Base-by-base conservation (phyloP, 208 protist species). In the Angomonas ambiguus region DNA sequence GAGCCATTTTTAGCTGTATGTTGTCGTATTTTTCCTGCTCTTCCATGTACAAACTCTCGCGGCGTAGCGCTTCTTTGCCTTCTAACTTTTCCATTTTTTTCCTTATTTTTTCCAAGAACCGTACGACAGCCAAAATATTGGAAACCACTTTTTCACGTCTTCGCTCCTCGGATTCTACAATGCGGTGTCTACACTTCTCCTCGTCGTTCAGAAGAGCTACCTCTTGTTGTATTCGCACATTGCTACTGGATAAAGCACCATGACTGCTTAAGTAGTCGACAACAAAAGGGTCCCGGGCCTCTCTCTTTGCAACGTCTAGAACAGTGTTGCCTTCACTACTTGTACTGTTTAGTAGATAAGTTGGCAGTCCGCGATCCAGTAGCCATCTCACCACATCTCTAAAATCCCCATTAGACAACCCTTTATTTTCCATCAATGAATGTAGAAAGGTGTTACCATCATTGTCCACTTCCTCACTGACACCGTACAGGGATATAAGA, bases 401-500 rank as follows among this genome's bases (percentile, higher is more conserved):
- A 1, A 83, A 51, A 32, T 77, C 63, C 0, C 2, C 10, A 25
- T 61, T 61, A 16, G 51, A 33, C 22, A 89, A 64, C 0, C 6
- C 18, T 5, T 27, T 49, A 62, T 93, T 93, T 16, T 20, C 4
- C 60, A 90, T 56, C 22, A 93, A 62, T 11, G 63, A 27, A 31
- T 93, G 87, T 6, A 93, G 48, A 72, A 93, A 87, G 0, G 81
- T 87, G n/a, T 81, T 63, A 5, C 72, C 75, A 3, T 65, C 24
- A 8, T 25, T 4, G 57, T 88, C 72, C 0, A 48, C 16, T 3
- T n/a, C 10, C 8, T 31, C 18, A 30, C 30, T 67, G 1, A 71
- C 31, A 28, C 87, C 83, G 72, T 84, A 88, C 18, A 76, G 73
- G 10, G 71, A 67, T 3, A 86, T 66, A 18, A 93, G 72, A 16